Evolutionary conservation across 768 basidiomycete species (phyloP), one percentile per base, ranked within the genome.

Genomic region (Neoboletus subvelutipes): DNA sequence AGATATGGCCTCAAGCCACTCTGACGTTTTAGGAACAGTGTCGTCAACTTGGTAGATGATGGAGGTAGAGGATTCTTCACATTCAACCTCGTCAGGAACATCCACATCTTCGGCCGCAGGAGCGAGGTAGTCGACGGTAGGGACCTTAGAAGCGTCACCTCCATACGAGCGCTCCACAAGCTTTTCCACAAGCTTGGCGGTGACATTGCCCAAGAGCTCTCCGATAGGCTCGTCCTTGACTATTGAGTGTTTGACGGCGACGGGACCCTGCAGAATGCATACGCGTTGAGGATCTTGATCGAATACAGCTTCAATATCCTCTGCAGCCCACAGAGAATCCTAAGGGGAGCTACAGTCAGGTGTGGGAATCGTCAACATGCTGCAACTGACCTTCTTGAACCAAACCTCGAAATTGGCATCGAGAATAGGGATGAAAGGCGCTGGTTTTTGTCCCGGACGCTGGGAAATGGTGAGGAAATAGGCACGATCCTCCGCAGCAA

Each of bases 201-300:
- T 88, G 74, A 98, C 88, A 74, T 88, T 89, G 51, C 92, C 94
- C 49, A 99, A 83, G 52, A 99, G 78, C 31, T 96, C 90, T 64
- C 88, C 90, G 71, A 98, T 88, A 8, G 97, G 94, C 73, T 96
- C 93, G 66, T 99, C 94, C 73, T 94, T 96, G 67, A 85, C 77
- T 41, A 78, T 85, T 10, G 92, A 86, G 73, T 93, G 86, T 73
- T 91, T 94, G 59, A 85, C 93, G 1, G 97, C 94, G 49, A 99
- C 89, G 15, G 97, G 97, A 22, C 97, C 97, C 75, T 97, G 94
- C 51, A 99, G 84, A 64, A 99, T 96, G 68, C 94, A 96, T 28
- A 98, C 95, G 59, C 97, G 89, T 73, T 99, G 92, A 26, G 96
- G 96, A 73, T 98, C 97, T 76, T 96, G 94, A 75, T 98, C 97